Conservation (phyloP, 2,329 filamentous ascomycete species). For the Aspergillus aculeatus region DNA sequence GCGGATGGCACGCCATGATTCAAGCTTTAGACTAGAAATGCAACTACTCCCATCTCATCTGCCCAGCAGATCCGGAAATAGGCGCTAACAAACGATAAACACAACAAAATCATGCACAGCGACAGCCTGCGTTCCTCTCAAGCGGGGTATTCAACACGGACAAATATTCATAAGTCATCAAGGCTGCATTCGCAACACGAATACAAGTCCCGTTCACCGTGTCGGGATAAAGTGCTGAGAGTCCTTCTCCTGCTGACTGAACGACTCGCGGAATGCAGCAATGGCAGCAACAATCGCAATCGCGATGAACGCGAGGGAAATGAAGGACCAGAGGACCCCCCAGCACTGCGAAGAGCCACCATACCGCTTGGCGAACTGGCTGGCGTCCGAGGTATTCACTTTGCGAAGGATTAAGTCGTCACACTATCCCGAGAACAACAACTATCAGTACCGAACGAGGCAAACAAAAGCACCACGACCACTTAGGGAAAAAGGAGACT, state of each 20-base stretch:
- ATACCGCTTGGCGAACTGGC: conserved; percentile 74
- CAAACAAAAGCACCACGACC: neutral
- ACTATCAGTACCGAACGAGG: neutral
- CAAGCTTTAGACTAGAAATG: neutral
- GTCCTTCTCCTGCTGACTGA: conserved; percentile 65
- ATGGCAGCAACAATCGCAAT: conserved; percentile 72
- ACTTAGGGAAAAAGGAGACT: conserved; percentile 23
- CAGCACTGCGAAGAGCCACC: conserved; percentile 78
- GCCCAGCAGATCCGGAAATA: neutral
- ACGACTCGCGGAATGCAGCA: conserved; percentile 71
- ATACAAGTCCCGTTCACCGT: conserved; percentile 10
- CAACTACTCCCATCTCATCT: neutral
- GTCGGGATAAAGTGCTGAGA: conserved; percentile 65
- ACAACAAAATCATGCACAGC: neutral
- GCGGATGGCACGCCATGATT: too few species aligned
- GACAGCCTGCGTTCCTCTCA: neutral
- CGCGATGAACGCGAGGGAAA: conserved; percentile 70
- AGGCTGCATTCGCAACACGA: neutral
- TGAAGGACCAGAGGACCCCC: conserved; percentile 74
- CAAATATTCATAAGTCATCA: neutral
- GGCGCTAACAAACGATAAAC: neutral
- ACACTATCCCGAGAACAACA: conserved; percentile 47
- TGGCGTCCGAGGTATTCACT: conserved; percentile 76
- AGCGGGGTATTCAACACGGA: neutral
- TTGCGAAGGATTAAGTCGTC: conserved; percentile 78